phyloP scores from a whole-genome alignment of 305 asterid species.

The Fraxinus xanthoxyloides region DNA sequence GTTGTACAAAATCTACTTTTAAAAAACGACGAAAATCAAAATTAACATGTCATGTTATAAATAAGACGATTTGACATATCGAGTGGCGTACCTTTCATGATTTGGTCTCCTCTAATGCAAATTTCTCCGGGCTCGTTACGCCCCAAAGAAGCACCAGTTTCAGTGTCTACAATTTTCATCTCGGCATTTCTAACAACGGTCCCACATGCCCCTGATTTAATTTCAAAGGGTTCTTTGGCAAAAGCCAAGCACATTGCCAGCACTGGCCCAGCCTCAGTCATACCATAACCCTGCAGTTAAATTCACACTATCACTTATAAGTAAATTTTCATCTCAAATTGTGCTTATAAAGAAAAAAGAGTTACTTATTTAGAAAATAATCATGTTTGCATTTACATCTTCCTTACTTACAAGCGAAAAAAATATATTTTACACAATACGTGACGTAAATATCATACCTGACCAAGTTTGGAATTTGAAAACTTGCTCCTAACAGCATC shows the following conservation, averaged over 20 bases:
- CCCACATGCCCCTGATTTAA: conserved; percentile 87
- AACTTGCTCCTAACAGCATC: conserved; percentile 66
- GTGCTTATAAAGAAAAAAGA: neutral
- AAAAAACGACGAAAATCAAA: neutral
- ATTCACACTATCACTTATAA: neutral
- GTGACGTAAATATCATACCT: conserved; percentile 32
- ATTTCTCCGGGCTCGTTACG: conserved; percentile 79
- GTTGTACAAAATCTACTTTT: neutral
- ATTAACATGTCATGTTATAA: neutral
- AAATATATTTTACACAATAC: neutral
- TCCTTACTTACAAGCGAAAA: neutral
- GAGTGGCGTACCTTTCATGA: conserved; percentile 69
- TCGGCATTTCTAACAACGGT: conserved; percentile 88
- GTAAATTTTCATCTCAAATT: neutral
- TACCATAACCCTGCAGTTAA: conserved; percentile 72
- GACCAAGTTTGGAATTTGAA: conserved; percentile 78
- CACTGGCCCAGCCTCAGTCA: conserved; percentile 94
- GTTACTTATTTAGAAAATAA: neutral
- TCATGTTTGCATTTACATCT: neutral
- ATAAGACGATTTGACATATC: neutral
- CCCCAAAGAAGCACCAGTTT: conserved; percentile 59
- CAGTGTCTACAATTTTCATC: conserved; percentile 71
- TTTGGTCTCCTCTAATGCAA: conserved; percentile 78
- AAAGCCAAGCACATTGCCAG: conserved; percentile 82
- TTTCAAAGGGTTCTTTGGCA: conserved; percentile 66